These are phyloP conservation scores for Colletotrichum simmondsii DNA, from an alignment of 2,329 filamentous ascomycete species.

Conservation along the genomic window DNA sequence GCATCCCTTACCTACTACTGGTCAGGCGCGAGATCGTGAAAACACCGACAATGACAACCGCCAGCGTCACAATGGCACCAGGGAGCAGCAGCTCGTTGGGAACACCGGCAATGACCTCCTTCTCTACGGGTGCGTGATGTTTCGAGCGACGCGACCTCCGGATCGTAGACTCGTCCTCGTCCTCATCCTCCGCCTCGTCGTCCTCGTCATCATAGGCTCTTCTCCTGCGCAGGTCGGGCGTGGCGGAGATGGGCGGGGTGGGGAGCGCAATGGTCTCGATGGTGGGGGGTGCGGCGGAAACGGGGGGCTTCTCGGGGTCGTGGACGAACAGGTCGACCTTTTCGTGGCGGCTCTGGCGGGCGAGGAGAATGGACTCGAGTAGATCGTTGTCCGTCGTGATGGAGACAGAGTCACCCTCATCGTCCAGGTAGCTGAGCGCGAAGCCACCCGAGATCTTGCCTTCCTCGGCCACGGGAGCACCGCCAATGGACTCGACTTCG, in stretches of 20 bases:
- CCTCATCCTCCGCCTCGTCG: conserved; percentile 65
- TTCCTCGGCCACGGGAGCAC: conserved; percentile 80
- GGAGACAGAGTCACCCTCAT: conserved; percentile 95
- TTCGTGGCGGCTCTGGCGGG: conserved; percentile 80
- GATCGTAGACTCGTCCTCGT: conserved; percentile 62
- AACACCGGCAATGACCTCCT: conserved; percentile 89
- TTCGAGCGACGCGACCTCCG: conserved; percentile 56
- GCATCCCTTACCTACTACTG: conserved; percentile 58
- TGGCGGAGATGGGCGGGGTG: conserved; percentile 61
- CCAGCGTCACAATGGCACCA: conserved; percentile 93
- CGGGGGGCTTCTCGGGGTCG: conserved; percentile 88
- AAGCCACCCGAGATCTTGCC: conserved; percentile 85
- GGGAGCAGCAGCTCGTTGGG: conserved; percentile 94
- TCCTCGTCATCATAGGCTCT: conserved; percentile 63
- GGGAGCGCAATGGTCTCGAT: conserved; percentile 51
- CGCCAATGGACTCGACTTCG: conserved; percentile 87
- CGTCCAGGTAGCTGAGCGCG: conserved; percentile 94
- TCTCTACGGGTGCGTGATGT: conserved; percentile 59
- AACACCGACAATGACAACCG: conserved; percentile 91
- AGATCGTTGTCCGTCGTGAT: conserved; percentile 97
- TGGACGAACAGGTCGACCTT: conserved; percentile 99
- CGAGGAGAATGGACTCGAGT: conserved; percentile 86
- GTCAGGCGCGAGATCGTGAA: conserved; percentile 84
- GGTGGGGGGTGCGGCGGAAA: conserved; percentile 68
- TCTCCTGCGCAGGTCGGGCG: conserved; percentile 59